phyloP scores from a whole-genome alignment of 2,329 filamentous ascomycete species.

The Magnaporthiopsis rhizophila region DNA sequence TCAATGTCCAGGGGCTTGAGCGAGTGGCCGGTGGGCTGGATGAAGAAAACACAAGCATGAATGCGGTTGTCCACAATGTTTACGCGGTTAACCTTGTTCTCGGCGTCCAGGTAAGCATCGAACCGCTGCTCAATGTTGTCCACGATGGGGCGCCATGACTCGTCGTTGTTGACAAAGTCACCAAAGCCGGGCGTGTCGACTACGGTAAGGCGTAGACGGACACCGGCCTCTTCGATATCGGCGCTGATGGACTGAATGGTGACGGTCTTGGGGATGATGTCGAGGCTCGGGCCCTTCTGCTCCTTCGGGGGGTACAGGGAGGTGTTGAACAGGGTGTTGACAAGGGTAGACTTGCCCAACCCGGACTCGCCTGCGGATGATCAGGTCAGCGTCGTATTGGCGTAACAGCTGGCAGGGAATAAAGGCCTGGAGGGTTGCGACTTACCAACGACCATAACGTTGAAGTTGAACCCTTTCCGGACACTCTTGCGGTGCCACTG shows the following conservation, averaged over 20 bases:
- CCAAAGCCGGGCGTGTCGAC: conserved; percentile 97
- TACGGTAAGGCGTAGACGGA: conserved; percentile 90
- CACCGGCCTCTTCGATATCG: conserved; percentile 97
- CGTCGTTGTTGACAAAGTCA: conserved; percentile 99
- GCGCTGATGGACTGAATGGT: conserved; percentile 91
- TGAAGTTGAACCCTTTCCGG: conserved; percentile 99
- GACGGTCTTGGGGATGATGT: conserved; percentile 97
- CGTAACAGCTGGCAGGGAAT: conserved; percentile 3
- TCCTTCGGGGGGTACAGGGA: conserved; percentile 98
- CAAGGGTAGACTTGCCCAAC: conserved; percentile 95
- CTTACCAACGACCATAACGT: conserved; percentile 99
- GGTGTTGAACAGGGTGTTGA: conserved; percentile 99
- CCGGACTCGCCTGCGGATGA: conserved; percentile 79
- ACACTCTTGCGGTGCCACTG: conserved; percentile 99
- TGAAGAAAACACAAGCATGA: conserved; percentile 98
- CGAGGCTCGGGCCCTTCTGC: conserved; percentile 92
- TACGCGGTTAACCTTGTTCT: conserved; percentile 99
- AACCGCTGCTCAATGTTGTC: conserved; percentile 99
- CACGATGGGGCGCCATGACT: conserved; percentile 97
- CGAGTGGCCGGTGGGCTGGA: conserved; percentile 96
- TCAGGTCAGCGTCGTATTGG: not conserved
- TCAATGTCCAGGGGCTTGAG: conserved; percentile 98
- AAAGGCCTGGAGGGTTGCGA: conserved; percentile 5
- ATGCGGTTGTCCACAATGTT: conserved; percentile 99
- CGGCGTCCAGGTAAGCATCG: conserved; percentile 94